These are phyloP conservation scores for Globisporangium uncinulatum DNA, from an alignment of 352 stramenopile genomes.

Conservation along the genomic window DNA sequence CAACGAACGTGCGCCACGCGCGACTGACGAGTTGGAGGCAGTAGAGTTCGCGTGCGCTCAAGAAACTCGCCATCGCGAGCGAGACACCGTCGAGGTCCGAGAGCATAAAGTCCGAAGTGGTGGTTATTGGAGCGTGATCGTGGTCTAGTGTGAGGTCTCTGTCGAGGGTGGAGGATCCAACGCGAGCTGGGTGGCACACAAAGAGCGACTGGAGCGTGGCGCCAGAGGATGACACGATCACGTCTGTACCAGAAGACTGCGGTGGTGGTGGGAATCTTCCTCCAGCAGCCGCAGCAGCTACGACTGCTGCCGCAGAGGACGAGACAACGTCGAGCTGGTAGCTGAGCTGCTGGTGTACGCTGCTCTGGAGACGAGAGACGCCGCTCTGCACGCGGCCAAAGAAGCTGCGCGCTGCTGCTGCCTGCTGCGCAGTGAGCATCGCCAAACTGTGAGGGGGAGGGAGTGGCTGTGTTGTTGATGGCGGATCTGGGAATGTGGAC, in stretches of 20 bases:
- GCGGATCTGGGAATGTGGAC: background rate
- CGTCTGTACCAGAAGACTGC: background rate
- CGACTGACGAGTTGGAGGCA: conserved; percentile 35
- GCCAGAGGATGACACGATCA: conserved; percentile 2
- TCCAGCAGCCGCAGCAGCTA: background rate
- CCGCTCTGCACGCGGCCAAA: conserved; percentile 29
- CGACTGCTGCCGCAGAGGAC: background rate
- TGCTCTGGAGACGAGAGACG: conserved; percentile 26
- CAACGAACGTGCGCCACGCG: conserved; percentile 34
- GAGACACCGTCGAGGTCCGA: conserved; percentile 44
- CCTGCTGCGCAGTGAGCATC: conserved; percentile 11
- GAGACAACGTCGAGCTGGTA: conserved; percentile 16
- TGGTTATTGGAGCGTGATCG: background rate
- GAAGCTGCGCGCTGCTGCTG: conserved; percentile 16
- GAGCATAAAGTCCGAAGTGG: conserved; percentile 20
- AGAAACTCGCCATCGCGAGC: conserved; percentile 39
- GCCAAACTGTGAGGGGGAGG: background rate
- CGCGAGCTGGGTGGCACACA: background rate
- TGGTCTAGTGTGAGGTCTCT: background rate
- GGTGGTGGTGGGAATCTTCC: background rate
- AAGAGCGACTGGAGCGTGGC: conserved; percentile 9
- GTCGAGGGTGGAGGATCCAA: too few relatives aligned
- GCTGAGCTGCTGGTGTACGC: conserved; percentile 29
- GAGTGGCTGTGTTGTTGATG: background rate
- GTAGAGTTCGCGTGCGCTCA: conserved; percentile 41